Evolutionary conservation across 768 basidiomycete species (phyloP).

Genomic region (Mycena albidolilacea): DNA sequence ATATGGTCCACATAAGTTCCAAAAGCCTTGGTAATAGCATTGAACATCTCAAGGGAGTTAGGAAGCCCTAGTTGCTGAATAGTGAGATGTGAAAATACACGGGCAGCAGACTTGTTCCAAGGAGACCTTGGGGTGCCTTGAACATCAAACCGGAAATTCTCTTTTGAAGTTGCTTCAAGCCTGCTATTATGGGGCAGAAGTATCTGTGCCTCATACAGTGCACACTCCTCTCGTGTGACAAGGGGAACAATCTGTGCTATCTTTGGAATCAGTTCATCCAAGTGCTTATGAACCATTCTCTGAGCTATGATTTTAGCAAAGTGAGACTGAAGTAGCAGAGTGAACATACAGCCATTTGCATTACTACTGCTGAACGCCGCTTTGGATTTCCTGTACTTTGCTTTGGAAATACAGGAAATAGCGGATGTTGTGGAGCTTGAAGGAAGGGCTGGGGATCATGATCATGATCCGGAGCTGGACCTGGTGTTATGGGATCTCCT

Average conservation of each 20-base stretch:
- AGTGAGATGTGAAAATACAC: slow-evolving; percentile 14
- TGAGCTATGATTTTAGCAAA: neutral
- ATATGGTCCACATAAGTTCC: slow-evolving; percentile 2
- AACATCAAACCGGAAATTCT: slow-evolving; percentile 25
- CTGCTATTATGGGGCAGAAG: neutral
- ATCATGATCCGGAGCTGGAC: no score
- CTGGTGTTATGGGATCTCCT: no score
- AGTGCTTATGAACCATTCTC: slow-evolving; percentile 5
- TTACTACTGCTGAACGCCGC: neutral
- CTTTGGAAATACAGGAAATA: slow-evolving; percentile 6
- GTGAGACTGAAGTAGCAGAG: no score
- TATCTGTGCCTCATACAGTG: neutral
- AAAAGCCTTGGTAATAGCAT: slow-evolving; percentile 11
- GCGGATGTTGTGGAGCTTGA: neutral
- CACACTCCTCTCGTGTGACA: neutral
- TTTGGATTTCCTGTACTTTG: slow-evolving; percentile 2
- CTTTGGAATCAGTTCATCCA: slow-evolving; percentile 5
- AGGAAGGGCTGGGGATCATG: neutral
- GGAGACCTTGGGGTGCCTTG: slow-evolving; percentile 1
- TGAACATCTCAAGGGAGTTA: neutral
- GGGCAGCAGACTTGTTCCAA: slow-evolving; percentile 29
- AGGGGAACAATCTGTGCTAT: neutral
- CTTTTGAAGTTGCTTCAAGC: slow-evolving; percentile 10
- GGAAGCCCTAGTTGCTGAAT: slow-evolving; percentile 12
- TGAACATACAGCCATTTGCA: slow-evolving; percentile 6